Conservation (phyloP, 2,329 filamentous ascomycete genomes). For the Pseudogymnoascus sp. region DNA sequence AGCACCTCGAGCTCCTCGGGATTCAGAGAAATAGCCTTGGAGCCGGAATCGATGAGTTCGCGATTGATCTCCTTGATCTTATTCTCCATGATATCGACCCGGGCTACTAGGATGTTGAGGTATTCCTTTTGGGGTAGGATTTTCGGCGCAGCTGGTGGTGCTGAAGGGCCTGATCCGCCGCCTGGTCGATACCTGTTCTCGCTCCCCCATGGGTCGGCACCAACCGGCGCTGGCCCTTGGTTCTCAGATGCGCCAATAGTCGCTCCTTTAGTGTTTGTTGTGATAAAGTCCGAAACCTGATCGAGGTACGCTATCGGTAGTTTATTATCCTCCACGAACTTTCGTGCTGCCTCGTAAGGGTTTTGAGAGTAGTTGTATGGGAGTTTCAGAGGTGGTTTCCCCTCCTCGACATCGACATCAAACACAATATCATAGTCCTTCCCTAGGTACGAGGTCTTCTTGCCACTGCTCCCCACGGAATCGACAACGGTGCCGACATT, state of each 20-base stretch:
- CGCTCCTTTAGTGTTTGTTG: conserved; percentile 79
- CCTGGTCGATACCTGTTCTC: conserved; percentile 74
- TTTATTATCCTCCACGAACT: conserved; percentile 84
- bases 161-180: conserved; percentile 38
- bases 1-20: conserved; percentile 62
- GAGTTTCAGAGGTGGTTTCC: conserved; percentile 85
- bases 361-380: conserved; percentile 91
- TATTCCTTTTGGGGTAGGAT: conserved; percentile 74
- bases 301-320: conserved; percentile 82
- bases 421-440: conserved; percentile 95
- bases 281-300: conserved; percentile 87
- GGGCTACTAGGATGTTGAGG: conserved; percentile 68
- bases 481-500: conserved; percentile 93
- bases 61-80: conserved; percentile 72
- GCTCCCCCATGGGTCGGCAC: conserved; percentile 68
- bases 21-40: conserved; percentile 68
- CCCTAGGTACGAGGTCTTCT: conserved; percentile 69
- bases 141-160: conserved; percentile 43
- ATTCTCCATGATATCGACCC: conserved; percentile 64
- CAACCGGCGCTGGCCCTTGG: conserved; percentile 34
- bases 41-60: conserved; percentile 60
- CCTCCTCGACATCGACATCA: conserved; percentile 92
- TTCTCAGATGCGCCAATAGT: conserved; percentile 60
- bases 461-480: conserved; percentile 72
- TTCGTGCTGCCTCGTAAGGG: conserved; percentile 83